Evolutionary conservation across 2,329 filamentous ascomycete species (phyloP).

Genomic region (Escovopsis sp.): DNA sequence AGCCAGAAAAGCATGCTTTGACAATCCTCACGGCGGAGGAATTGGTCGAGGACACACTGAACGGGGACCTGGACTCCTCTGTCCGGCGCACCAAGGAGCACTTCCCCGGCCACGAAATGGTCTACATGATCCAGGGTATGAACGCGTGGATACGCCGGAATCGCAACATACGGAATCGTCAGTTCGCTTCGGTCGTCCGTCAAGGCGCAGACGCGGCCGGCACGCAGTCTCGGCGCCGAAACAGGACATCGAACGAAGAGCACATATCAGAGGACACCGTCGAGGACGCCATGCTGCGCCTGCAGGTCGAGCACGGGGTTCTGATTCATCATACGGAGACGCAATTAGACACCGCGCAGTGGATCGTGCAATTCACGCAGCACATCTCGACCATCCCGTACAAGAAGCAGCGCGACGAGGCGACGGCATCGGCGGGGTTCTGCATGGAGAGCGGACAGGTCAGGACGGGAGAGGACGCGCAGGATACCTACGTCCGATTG

Average conservation of each 20-base stretch:
- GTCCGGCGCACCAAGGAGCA: slow-evolving; percentile 37
- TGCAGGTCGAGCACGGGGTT: slow-evolving; percentile 53
- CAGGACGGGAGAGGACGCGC: slow-evolving; percentile 47
- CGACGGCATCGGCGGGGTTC: slow-evolving; percentile 44
- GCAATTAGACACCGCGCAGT: slow-evolving; percentile 51
- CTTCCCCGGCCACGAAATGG: slow-evolving; percentile 38
- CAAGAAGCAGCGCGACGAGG: slow-evolving; percentile 36
- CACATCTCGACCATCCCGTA: slow-evolving; percentile 68
- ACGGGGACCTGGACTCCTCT: slow-evolving; percentile 41
- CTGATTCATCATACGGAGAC: slow-evolving; percentile 55
- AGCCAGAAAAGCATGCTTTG: slow-evolving; percentile 46
- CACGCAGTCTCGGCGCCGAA: slow-evolving; percentile 23
- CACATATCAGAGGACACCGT: slow-evolving; percentile 53
- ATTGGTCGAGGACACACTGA: slow-evolving; percentile 46
- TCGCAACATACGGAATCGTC: slow-evolving; percentile 48
- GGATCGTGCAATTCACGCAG: slow-evolving; percentile 61
- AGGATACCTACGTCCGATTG: slow-evolving; percentile 61
- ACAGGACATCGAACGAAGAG: slow-evolving; percentile 21
- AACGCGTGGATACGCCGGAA: slow-evolving; percentile 53
- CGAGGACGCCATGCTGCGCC: slow-evolving; percentile 53
- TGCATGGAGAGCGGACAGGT: slow-evolving; percentile 73
- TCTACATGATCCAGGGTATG: slow-evolving; percentile 63
- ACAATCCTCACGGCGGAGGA: slow-evolving; percentile 48
- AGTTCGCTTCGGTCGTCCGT: slow-evolving; percentile 51
- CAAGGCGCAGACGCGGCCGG: slow-evolving; percentile 10